phyloP scores from a whole-genome alignment of 768 basidiomycete species.

The Gautieria morchelliformis region DNA sequence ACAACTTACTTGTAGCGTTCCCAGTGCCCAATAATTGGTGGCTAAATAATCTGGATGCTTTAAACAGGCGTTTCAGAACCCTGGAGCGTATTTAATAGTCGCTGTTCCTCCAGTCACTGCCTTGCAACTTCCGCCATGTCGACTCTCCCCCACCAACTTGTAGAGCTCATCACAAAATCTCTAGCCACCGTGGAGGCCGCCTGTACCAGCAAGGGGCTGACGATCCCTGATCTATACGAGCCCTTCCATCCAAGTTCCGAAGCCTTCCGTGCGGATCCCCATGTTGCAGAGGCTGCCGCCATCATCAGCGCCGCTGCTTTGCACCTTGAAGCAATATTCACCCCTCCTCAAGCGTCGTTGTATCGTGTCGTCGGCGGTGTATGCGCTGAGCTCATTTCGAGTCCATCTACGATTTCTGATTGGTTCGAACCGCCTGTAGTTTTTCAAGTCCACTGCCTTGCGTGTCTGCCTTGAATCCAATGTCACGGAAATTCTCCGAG shows the following conservation, averaged over 20 bases:
- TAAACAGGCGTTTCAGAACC: too few species aligned
- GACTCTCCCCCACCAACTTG: not conserved
- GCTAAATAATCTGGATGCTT: too few species aligned
- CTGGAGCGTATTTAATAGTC: not conserved
- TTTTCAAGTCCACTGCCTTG: conserved; percentile 15
- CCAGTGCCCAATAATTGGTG: too few species aligned
- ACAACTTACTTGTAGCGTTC: too few species aligned
- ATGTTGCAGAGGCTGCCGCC: conserved; percentile 48
- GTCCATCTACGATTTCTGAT: conserved; percentile 1
- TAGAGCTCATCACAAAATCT: not conserved
- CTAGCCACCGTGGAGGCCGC: conserved; percentile 18
- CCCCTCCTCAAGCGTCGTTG: conserved; percentile 12
- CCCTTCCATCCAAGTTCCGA: conserved; percentile 21
- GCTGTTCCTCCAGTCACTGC: not conserved
- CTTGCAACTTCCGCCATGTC: not conserved
- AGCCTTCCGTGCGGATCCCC: conserved; percentile 33
- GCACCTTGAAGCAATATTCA: conserved; percentile 17
- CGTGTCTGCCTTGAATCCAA: conserved; percentile 22
- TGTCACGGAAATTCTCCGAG: conserved; percentile 32
- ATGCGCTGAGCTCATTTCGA: not conserved
- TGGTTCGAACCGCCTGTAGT: conserved; percentile 8
- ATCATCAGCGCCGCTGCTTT: conserved; percentile 21
- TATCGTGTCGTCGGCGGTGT: not conserved
- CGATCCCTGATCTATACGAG: conserved; percentile 20
- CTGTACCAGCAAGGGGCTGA: conserved; percentile 12